These are phyloP conservation scores for Coniella vitis DNA, from an alignment of 2,329 filamentous ascomycete genomes.

Conservation along the genomic window DNA sequence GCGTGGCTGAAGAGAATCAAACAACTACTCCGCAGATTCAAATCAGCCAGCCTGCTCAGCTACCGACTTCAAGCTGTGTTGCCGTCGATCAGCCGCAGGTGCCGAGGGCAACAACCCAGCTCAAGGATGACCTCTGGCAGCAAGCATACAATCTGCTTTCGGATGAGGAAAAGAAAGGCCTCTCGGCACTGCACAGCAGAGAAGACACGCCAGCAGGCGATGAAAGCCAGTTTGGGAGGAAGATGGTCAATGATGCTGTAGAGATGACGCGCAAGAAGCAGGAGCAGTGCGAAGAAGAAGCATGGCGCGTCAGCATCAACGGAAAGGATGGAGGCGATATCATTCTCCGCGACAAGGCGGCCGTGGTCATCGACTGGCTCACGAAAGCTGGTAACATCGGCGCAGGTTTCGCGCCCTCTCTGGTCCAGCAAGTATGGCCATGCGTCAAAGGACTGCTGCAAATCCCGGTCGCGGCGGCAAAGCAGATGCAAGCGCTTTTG, in stretches of 20 bases:
- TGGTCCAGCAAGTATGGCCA: neutral
- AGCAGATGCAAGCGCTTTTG: neutral
- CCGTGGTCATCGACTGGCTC: neutral
- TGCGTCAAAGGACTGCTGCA: neutral
- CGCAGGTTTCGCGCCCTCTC: neutral
- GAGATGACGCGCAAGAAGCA: neutral
- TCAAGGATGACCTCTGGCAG: neutral
- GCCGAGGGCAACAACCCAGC: too few species aligned
- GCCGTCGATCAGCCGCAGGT: too few species aligned
- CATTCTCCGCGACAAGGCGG: conserved; percentile 1
- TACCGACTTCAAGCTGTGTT: too few species aligned
- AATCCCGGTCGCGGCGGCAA: neutral
- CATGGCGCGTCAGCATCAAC: neutral
- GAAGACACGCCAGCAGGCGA: neutral
- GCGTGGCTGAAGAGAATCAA: too few species aligned
- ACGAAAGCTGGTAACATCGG: conserved; percentile 2
- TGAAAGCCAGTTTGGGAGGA: too few species aligned
- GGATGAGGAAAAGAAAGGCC: neutral
- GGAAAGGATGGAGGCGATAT: neutral
- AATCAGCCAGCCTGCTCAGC: too few species aligned
- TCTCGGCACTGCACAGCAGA: neutral
- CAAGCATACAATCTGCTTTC: neutral
- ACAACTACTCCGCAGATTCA: too few species aligned
- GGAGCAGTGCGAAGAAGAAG: neutral
- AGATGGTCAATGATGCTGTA: neutral